Evolutionary conservation across 768 basidiomycete genomes (phyloP), one percentile per base, ranked within the genome.

Genomic region (Agaricus bisporus): DNA sequence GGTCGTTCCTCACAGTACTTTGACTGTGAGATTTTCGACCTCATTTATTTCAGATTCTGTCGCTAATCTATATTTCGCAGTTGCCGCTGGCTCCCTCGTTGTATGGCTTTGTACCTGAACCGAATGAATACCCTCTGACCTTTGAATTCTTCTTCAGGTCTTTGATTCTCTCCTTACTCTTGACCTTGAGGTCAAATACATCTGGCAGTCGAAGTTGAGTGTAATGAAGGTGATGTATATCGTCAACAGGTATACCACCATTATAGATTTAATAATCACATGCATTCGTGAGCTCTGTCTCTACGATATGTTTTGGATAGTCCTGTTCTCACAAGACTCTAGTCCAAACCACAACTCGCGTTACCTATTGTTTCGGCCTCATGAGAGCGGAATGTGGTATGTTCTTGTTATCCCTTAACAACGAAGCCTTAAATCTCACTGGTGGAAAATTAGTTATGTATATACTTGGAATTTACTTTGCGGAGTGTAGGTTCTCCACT

Each of bases 151-250:
- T 5, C 36, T 15, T 38, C n/a, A 53, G 51, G 20, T 46, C 4
- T 53, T 46, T 20, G 51, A 53, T 15, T 53, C 25, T 35, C 5
- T 47, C 7, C 15, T 53, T 5, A 46, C 43, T 35, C 15, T 53
- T 5, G 22, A 46, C 9, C 26, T 46, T 8, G 51, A 53, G 15
- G 22, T 53, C 5, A 10, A 20, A 4, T 18, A 26, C 10, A 36
- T 53, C 20, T 53, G 51, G 51, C 15, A 28, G 5, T 53, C 43
- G 6, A 45, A 12, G 22, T 53, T 43, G 51, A 53, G 8, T 7
- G 0, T 46, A 4, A 17, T 22, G 5, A 53, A 53, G n/a, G 17
- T 47, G 9, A 35, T 44, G 5, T 53, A 26, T 18, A 25, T 53
- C 0, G 1, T 53, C 4, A 53, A 46, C 25, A 45, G 51, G 10